Evolutionary conservation across 768 basidiomycete genomes (phyloP), one percentile per base, ranked within the genome.

Genomic region (Cystobasidium tubakii): DNA sequence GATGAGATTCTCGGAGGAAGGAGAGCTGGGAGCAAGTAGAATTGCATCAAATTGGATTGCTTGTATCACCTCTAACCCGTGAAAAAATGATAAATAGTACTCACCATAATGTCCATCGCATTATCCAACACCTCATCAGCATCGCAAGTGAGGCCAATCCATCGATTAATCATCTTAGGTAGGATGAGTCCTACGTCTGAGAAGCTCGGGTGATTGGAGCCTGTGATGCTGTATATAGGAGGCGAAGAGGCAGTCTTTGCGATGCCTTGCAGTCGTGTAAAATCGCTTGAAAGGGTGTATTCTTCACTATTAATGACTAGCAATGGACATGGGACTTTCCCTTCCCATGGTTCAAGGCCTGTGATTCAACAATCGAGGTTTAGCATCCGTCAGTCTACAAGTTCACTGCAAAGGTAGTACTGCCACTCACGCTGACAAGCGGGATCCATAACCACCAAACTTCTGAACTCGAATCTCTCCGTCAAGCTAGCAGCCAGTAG

Each of bases 301-400:
- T 80, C 79, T n/a, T 81, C 79, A 1, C 78, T 78, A 76, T 83
- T 83, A 77, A 83, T 79, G 19, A 80, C 79, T 21, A 83, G 76
- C 6, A 81, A 66, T 4, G 81, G 81, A 0, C 75, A 67, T 3
- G 44, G 34, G 66, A 79, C 72, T 19, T 74, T 50, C 21, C 62
- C 60, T 6, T 23, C 25, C 74, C 74, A 75, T 1, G 73, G 73
- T 43, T 67, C 66, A 6, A 74, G 34, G 19, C 73, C 73, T 74
- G 67, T n/a, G 15, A 36, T 23, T 4, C 65, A 43, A 19, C 25
- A 25, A 39, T 4, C 25, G 62, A n/a, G n/a, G n/a, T n/a, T n/a
- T n/a, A n/a, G n/a, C n/a, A n/a, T n/a, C n/a, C n/a, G n/a, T n/a
- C n/a, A n/a, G n/a, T n/a, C n/a, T n/a, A n/a, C n/a, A n/a, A n/a